Evolutionary conservation across 345 rosid genomes (phyloP).

Genomic region (Hypericum perforatum): DNA sequence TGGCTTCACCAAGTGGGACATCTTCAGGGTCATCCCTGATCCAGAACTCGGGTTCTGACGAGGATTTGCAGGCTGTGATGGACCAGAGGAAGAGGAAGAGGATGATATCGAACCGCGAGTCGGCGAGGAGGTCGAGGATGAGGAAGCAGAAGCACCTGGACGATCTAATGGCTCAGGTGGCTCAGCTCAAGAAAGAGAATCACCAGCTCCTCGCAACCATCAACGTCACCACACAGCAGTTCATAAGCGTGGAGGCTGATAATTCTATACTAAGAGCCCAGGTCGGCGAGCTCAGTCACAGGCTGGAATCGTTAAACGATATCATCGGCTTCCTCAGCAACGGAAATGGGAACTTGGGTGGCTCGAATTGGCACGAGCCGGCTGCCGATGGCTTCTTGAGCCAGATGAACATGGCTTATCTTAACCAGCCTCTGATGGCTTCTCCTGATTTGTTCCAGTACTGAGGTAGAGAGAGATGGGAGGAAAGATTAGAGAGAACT

Average conservation of each 20-base stretch:
- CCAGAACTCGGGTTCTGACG: conserved; percentile 63
- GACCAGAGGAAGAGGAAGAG: conserved; percentile 85
- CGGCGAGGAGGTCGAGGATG: conserved; percentile 90
- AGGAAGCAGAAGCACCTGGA: conserved; percentile 86
- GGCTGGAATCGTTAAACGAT: conserved; percentile 65
- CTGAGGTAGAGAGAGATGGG: no score
- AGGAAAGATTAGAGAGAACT: no score
- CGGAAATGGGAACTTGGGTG: no score
- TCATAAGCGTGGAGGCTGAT: conserved; percentile 50
- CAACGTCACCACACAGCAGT: conserved; percentile 50
- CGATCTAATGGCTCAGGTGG: conserved; percentile 55
- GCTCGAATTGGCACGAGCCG: no score
- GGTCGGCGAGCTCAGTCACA: conserved; percentile 48
- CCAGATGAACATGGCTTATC: no score
- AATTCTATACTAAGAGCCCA: conserved; percentile 75
- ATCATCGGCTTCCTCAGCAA: conserved; percentile 32
- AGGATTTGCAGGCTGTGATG: conserved; percentile 38
- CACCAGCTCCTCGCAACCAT: conserved; percentile 45
- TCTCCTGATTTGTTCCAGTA: no score
- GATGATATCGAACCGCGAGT: conserved; percentile 89
- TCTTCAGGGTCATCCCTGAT: conserved; percentile 47
- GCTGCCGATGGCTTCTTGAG: no score
- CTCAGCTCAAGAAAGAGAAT: conserved; percentile 45
- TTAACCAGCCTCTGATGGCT: no score
- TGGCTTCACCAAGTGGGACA: conserved; percentile 69